Conservation (phyloP, 495 filamentous ascomycete genomes). For the Bombardia bombarda region DNA sequence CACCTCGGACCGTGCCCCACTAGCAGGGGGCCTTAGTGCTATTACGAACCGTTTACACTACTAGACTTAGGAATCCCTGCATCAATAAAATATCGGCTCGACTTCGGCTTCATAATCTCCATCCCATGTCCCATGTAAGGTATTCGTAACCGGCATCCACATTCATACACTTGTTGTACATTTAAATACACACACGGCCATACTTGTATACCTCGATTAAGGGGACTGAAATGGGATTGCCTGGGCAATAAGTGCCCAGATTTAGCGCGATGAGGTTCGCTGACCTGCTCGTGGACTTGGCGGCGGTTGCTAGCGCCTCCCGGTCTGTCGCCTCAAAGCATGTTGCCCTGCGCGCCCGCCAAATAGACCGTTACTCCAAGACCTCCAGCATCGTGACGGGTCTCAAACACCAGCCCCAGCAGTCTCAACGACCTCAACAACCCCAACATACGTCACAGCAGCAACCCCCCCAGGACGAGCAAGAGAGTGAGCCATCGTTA, state of each 20-base stretch:
- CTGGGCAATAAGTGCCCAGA: background rate
- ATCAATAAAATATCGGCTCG: too few species aligned
- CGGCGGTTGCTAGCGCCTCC: constrained; percentile 70
- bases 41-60: too few species aligned
- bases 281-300: constrained; percentile 63
- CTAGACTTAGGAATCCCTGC: too few species aligned
- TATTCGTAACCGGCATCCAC: too few species aligned
- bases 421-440: background rate
- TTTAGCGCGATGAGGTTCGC: constrained; percentile 41
- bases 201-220: background rate
- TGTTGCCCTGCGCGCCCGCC: constrained; percentile 62
- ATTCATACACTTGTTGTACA: too few species aligned
- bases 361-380: constrained; percentile 69
- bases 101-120: too few species aligned
- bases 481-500: too few species aligned
- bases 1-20: too few species aligned
- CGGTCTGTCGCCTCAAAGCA: constrained; percentile 73
- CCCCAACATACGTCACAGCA: background rate
- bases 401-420: constrained; percentile 18
- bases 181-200: background rate
- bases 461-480: too few species aligned
- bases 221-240: background rate
- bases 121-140: too few species aligned
- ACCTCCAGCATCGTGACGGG: constrained; percentile 69
- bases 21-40: too few species aligned